Base-by-base conservation (phyloP, 768 basidiomycete species). In the Amanita brunnescens region DNA sequence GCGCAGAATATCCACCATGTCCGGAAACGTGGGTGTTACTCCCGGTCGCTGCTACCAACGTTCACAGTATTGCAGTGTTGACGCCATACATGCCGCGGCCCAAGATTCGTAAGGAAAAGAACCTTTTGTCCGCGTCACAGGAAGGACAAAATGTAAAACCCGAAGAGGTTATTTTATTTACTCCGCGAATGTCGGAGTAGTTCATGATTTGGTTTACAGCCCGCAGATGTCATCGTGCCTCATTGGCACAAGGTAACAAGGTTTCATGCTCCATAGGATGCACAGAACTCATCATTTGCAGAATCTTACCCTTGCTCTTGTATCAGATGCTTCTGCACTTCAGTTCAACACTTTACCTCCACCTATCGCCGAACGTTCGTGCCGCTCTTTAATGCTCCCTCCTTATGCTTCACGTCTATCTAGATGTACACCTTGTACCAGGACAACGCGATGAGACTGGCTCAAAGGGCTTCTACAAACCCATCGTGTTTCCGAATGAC, bases 401-500 rank as follows among this genome's bases (percentile, higher is more conserved):
- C 29, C 32, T 32, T n/a, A 52, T 58, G 49, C 46, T 47, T 23
- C 5, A 49, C 26, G 26, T 29, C 59, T 34, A 5, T 38, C 35
- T 37, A 87, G 88, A 88, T 64, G 64, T 92, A 41, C 69, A 80
- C 47, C 62, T 92, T 35, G 70, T 85, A 34, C 74, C 78, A 3
- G 73, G 68, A 21, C 59, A 72, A 50, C 79, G 86, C 33, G 87
- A 90, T 55, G 67, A 76, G 33, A 79, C 80, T 20, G 84, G 85
- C 3, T 76, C 73, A 2, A 76, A 75, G 54, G 87, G 80, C 2
- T 80, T 75, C 55, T 92, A 94, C 75, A 87, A 82, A 60, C 95
- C 95, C 7, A 83, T 94, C 53, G 63, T 97, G 33, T 98, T 87
- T 67, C 80, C 91, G 12, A 98, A 98, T 62, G 92, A 96, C 61